These are phyloP conservation scores for Hyaloperonospora arabidopsidis DNA, from an alignment of 352 stramenopile genomes.

Conservation along the genomic window DNA sequence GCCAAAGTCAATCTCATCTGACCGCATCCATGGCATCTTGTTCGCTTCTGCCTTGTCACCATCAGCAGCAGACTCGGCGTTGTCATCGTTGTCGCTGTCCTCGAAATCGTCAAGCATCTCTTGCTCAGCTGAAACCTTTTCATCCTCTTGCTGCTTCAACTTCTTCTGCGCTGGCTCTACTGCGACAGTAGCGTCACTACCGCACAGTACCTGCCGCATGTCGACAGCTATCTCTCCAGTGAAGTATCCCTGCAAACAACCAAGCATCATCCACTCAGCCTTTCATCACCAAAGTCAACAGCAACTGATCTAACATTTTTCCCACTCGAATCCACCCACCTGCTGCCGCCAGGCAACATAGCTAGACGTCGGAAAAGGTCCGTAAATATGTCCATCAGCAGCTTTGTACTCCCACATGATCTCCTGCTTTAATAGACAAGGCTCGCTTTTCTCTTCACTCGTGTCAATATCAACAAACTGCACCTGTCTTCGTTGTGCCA, in stretches of 20 bases:
- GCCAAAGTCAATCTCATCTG: conserved; percentile 68
- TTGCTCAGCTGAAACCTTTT: conserved; percentile 55
- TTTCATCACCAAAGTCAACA: conserved; percentile 2
- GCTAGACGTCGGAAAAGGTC: conserved; percentile 61
- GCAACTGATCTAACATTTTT: neutral
- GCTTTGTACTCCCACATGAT: conserved; percentile 77
- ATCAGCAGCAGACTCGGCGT: conserved; percentile 4
- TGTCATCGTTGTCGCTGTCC: conserved; percentile 62
- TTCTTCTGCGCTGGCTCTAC: conserved; percentile 14
- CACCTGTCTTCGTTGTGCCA: conserved; percentile 38
- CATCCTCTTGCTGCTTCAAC: conserved; percentile 17
- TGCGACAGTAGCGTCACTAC: neutral
- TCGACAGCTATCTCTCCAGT: conserved; percentile 61
- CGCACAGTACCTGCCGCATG: conserved; percentile 42
- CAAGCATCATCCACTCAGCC: neutral
- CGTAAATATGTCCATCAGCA: conserved; percentile 62
- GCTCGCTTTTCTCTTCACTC: conserved; percentile 44
- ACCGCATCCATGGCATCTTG: conserved; percentile 48
- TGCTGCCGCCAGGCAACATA: conserved; percentile 74
- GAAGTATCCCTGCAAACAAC: conserved; percentile 60
- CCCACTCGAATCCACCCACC: conserved; percentile 27
- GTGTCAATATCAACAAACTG: conserved; percentile 23
- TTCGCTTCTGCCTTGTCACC: conserved; percentile 15
- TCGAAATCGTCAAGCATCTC: conserved; percentile 84
- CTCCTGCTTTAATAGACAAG: conserved; percentile 30